phyloP scores from a whole-genome alignment of 805 yeast species.

The Sugiyamaella floridensis region DNA sequence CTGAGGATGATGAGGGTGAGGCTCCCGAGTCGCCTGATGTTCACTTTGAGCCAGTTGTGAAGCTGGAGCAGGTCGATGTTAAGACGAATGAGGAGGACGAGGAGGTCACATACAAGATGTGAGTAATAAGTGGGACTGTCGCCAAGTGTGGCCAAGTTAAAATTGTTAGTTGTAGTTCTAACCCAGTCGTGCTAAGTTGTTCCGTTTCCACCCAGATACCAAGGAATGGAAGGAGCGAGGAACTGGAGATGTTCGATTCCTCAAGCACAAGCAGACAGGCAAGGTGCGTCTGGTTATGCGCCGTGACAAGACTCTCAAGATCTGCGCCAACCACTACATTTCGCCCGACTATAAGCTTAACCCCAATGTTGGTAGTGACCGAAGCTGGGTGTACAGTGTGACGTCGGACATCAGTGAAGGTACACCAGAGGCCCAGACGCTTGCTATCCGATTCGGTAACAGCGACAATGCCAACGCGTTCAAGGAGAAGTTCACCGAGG shows the following conservation, averaged over 20 bases:
- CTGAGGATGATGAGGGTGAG: slow-evolving; percentile 44
- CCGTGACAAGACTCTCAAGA: slow-evolving; percentile 96
- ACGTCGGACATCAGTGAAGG: slow-evolving; percentile 95
- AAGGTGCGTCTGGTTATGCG: slow-evolving; percentile 94
- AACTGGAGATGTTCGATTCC: slow-evolving; percentile 94
- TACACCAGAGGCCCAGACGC: slow-evolving; percentile 88
- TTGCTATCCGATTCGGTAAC: slow-evolving; percentile 82
- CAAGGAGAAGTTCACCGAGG: slow-evolving; percentile 84
- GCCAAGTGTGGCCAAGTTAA: too few species aligned
- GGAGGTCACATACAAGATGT: slow-evolving; percentile 72
- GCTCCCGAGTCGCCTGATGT: slow-evolving; percentile 72
- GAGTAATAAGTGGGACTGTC: slow-evolving; percentile 6
- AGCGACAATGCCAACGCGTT: slow-evolving; percentile 77
- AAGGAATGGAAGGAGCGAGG: slow-evolving; percentile 99
- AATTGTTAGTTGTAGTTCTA: not conserved
- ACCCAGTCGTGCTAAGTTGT: slow-evolving; percentile 72
- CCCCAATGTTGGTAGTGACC: slow-evolving; percentile 93
- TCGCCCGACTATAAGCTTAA: slow-evolving; percentile 69
- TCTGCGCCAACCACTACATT: slow-evolving; percentile 91
- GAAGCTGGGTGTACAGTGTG: slow-evolving; percentile 96
- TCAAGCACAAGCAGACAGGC: slow-evolving; percentile 74
- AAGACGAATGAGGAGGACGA: slow-evolving; percentile 93
- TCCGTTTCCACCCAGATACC: slow-evolving; percentile 75
- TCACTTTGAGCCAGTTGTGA: slow-evolving; percentile 94
- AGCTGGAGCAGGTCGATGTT: slow-evolving; percentile 91